Evolutionary conservation across 495 filamentous ascomycete genomes (phyloP), one percentile per base, ranked within the genome.

Genomic region (Lepraria neglecta): DNA sequence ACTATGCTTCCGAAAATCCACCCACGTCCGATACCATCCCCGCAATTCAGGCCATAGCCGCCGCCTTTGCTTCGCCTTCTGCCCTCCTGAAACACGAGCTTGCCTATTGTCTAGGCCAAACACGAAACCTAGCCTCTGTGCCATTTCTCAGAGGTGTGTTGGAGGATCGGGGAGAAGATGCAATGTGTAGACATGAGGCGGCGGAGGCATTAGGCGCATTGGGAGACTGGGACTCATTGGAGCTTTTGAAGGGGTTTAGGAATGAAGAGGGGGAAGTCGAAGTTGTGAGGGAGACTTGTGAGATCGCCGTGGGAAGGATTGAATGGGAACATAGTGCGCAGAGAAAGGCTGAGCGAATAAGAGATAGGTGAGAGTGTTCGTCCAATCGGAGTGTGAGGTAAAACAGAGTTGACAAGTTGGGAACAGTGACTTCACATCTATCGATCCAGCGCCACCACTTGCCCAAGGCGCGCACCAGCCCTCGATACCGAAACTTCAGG

Each of bases 161-260:
- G 59, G 81, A 87, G 67, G 84, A 97, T 70, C 71, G 80, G 52
- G 65, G 81, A 24, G 90, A 97, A 74, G 92, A 96, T 78, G 73
- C 86, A 46, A 99, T 99, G 91, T 95, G 90, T 70, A 82, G 94
- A 66, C 94, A 99, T 67, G 94, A 99, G 76, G 92, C 94, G 6
- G 94, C 91, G 3, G 94, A 99, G 79, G 94, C 92, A 21, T 78
- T 99, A 27, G 94, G 91, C 5, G 95, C 94, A 28, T 77, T 99
- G 54, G 90, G 89, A 1, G 84, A 95, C 59, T 71, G 73, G 12
- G 78, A 76, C 3, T 92, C 88, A 64, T 70, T 97, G 70, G 82
- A 80, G 1, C 71, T 96, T 14, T 73, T 99, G 57, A 84, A 80
- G 70, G 68, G 78, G 55, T 80, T 91, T 67, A 79, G 88, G 48